phyloP scores from a whole-genome alignment of 306 rosid genomes.

The Abrus precatorius region DNA sequence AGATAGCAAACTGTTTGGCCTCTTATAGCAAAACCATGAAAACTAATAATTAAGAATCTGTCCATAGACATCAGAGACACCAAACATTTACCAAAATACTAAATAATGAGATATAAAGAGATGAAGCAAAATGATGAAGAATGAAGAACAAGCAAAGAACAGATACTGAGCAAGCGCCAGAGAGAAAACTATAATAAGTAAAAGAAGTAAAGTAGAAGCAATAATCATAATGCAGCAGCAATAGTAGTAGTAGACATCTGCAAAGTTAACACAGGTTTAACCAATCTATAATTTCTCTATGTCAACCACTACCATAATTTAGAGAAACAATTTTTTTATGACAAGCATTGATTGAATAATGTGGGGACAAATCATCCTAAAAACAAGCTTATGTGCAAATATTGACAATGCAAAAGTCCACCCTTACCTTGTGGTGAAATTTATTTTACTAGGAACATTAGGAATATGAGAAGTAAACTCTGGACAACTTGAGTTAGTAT shows the following conservation, averaged over 20 bases:
- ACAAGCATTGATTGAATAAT: slow-evolving; percentile 4
- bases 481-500: background rate
- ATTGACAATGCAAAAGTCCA: background rate
- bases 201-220: background rate
- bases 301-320: background rate
- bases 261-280: background rate
- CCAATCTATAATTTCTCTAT: background rate
- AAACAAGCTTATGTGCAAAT: background rate
- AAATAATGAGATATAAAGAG: background rate
- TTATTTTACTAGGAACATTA: background rate
- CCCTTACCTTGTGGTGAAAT: background rate
- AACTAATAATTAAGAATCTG: background rate
- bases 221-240: background rate
- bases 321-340: background rate
- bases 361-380: slow-evolving; percentile 4
- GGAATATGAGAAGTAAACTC: background rate
- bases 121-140: background rate
- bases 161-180: background rate
- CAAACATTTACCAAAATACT: background rate
- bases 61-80: background rate
- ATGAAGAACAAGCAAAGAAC: background rate
- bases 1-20: no score
- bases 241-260: slow-evolving; percentile 3
- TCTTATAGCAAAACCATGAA: background rate
- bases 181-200: background rate